Conservation (phyloP, 768 basidiomycete species). For the Leccinum subgranulosum region DNA sequence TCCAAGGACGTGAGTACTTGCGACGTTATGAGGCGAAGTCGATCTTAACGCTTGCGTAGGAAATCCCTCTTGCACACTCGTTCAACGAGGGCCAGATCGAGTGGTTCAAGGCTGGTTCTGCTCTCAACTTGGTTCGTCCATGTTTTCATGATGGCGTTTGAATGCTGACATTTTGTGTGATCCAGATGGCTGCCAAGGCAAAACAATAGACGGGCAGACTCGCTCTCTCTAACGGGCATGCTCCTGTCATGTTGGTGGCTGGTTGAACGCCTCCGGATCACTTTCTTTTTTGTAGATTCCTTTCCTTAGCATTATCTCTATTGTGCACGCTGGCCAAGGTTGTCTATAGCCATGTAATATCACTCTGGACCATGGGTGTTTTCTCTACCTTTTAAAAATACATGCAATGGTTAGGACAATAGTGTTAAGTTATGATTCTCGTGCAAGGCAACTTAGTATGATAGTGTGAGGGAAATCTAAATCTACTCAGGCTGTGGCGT, state of each 20-base stretch:
- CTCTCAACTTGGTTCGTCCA: conserved; percentile 74
- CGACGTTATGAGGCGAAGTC: neutral
- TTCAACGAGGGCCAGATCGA: conserved; percentile 97
- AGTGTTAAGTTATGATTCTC: neutral
- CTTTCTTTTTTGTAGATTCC: neutral
- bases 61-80: conserved; percentile 81
- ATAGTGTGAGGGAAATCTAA: too few relatives aligned
- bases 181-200: conserved; percentile 67
- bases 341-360: conserved; percentile 28
- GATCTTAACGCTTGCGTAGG: conserved; percentile 32
- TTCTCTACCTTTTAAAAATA: neutral
- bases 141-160: neutral
- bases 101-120: conserved; percentile 98
- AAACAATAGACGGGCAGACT: conserved; percentile 36
- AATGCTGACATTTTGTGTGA: conserved; percentile 3
- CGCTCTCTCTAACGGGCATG: conserved; percentile 1
- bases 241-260: neutral
- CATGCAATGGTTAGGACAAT: conserved; percentile 6
- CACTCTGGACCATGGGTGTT: conserved; percentile 9
- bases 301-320: neutral
- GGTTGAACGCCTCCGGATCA: neutral
- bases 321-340: conserved; percentile 8
- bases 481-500: neutral
- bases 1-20: conserved; percentile 51
- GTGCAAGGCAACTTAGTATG: neutral